These are phyloP conservation scores for Carex cristatella DNA, from an alignment of 176 grass and related monocot species.

Conservation along the genomic window DNA sequence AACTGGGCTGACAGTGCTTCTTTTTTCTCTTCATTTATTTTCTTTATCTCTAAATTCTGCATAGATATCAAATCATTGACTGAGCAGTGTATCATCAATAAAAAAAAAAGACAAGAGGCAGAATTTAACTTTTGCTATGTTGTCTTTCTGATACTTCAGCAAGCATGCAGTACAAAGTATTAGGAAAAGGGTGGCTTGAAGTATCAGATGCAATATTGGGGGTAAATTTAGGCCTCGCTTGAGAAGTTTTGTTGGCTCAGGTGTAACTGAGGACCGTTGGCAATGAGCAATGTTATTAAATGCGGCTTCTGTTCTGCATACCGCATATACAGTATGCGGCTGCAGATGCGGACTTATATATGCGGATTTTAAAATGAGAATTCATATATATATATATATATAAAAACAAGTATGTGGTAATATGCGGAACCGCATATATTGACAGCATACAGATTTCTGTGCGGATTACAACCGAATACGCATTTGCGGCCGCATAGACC, in stretches of 20 bases:
- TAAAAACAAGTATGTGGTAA: too few species aligned
- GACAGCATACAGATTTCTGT: too few species aligned
- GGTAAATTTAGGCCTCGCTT: neutral
- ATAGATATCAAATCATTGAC: neutral
- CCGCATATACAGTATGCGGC: too few species aligned
- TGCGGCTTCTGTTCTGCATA: too few species aligned
- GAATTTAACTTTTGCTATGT: neutral
- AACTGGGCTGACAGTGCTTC: constrained; percentile 83
- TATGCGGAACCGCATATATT: too few species aligned
- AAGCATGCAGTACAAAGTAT: neutral
- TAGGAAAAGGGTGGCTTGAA: neutral
- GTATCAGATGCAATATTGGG: neutral
- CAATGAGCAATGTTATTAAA: neutral
- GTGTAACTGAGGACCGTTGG: neutral
- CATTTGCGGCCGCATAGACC: too few species aligned
- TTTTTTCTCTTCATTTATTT: constrained; percentile 94
- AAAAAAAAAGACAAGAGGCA: neutral
- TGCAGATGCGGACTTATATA: too few species aligned
- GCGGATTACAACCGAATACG: too few species aligned
- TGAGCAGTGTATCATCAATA: neutral
- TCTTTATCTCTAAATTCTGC: constrained; percentile 95
- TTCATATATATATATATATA: too few species aligned
- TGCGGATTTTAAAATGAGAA: too few species aligned
- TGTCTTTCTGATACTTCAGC: neutral
- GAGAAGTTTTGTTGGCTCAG: neutral